Evolutionary conservation across 768 basidiomycete species (phyloP), one percentile per base, ranked within the genome.

Genomic region (Trametes meyenii): DNA sequence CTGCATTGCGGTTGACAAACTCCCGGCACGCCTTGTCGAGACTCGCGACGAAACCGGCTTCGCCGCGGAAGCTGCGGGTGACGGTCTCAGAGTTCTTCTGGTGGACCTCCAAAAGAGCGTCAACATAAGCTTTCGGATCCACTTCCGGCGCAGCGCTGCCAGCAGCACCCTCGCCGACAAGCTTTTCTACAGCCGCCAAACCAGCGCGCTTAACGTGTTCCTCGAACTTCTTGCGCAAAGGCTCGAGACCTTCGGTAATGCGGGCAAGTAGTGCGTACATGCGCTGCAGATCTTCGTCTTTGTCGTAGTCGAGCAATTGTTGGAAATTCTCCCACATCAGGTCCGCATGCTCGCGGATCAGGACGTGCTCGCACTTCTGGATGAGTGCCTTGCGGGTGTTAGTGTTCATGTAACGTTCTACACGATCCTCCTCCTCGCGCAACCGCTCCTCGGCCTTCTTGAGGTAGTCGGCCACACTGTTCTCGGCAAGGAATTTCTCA

Each of bases 301-400:
- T 93, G 75, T 98, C 96, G 73, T 83, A 94, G 73, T 98, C 96
- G 66, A 96, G 85, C 50, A 95, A 75, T 23, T 78, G 79, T 74
- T 96, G 94, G 80, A 98, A 98, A 74, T 87, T 93, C 62, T 96
- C 93, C 88, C 90, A 92, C 87, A 99, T 90, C 45, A 88, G 75
- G 61, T 86, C 83, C 49, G 88, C 80, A 70, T 96, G 95, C 65
- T 89, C 89, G 59, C 89, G 85, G 68, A 99, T 95, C 65, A 99
- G 87, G 26, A 93, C 90, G 63, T 90, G 85, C 73, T 99, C 96
- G 79, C 96, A 98, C 76, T 86, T 89, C 71, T 75, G 82, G 73
- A 91, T 82, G 62, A 92, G 81, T 33, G 85, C 81, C 73, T 93
- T 94, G 70, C 92, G 85, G 19, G 96, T 97, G 60, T 87, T 87